phyloP scores from a whole-genome alignment of 2,329 filamentous ascomycete species.

The Hawksworthiomyces lignivorus region DNA sequence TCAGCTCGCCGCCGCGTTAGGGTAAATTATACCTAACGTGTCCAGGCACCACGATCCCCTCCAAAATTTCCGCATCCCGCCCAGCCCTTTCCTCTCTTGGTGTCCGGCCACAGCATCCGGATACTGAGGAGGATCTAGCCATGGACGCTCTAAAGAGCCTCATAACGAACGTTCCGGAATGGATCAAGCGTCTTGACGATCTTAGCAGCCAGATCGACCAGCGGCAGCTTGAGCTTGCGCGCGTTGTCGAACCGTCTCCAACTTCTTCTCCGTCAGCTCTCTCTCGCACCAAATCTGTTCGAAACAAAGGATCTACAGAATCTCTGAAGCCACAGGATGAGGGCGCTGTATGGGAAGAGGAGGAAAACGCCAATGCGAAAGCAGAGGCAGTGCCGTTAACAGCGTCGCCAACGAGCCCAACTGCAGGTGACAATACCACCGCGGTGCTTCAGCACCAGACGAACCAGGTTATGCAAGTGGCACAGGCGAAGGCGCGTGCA shows the following conservation, averaged over 20 bases:
- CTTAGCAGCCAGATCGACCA: conserved; percentile 53
- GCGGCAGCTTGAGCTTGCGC: conserved; percentile 53
- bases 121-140: too few relatives aligned
- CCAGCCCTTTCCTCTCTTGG: too few relatives aligned
- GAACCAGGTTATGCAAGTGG: conserved; percentile 15
- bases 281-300: conserved; percentile 19
- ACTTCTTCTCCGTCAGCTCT: conserved; percentile 15
- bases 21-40: too few relatives aligned
- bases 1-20: too few relatives aligned
- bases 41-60: too few relatives aligned
- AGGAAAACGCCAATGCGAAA: neutral
- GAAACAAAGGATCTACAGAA: conserved; percentile 21
- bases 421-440: neutral
- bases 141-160: conserved; percentile 52
- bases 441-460: conserved; percentile 11
- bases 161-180: conserved; percentile 49
- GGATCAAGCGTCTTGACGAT: conserved; percentile 51
- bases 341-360: conserved; percentile 7
- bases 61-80: too few relatives aligned
- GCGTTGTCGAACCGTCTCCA: conserved; percentile 19
- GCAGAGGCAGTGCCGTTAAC: conserved; percentile 7
- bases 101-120: too few relatives aligned
- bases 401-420: neutral
- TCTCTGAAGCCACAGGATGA: conserved; percentile 20
- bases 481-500: conserved; percentile 38